Base-by-base conservation (phyloP, 2,329 filamentous ascomycete species). In the Aotearoamyces nothofagi region DNA sequence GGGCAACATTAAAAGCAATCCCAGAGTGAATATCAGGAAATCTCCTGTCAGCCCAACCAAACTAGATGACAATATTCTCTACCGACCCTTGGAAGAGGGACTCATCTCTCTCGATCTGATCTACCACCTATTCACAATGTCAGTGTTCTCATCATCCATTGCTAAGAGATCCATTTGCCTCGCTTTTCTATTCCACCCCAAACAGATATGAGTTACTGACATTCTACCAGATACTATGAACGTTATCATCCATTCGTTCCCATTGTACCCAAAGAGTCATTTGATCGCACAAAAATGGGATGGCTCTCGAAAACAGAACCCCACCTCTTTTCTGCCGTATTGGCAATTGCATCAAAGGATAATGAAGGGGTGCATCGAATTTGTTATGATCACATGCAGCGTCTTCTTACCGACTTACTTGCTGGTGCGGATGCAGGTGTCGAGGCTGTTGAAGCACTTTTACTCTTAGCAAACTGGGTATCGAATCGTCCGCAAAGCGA, bases 331-430 rank as follows among this genome's bases (percentile, higher is more conserved):
- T 80, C 76, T 0, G 75, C 76, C 0, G 69, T 81, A 3, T 55
- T 82, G 4, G 74, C 75, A 2, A 74, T 82, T 27, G 69, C 74
- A 4, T 78, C 76, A 5, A 77, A 79, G 48, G 75, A 82, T 41
- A 67, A 75, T 40, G 64, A 68, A 3, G 57, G 66, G 25, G 63
- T 76, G 1, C 75, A 78, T 39, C 67, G 70, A 37, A 62, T 68
- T 22, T 79, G 75, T 43, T 70, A 74, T 12, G 65, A 69, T 32
- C 67, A 80, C 39, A 81, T 80, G 72, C 73, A 78, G 39, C 62
- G 62, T 16, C 55, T 80, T 10, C 69, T 81, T 5, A 76, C 74
- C 0, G 63, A 66, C 17, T 62, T 82, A 11, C 66, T 76, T 12
- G 72, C 74, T 26, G 73, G 74, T 3, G 66, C 69, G 4, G 69